Evolutionary conservation across 2,329 filamentous ascomycete genomes (phyloP).

Genomic region (Chrysosporium keratinophilum): DNA sequence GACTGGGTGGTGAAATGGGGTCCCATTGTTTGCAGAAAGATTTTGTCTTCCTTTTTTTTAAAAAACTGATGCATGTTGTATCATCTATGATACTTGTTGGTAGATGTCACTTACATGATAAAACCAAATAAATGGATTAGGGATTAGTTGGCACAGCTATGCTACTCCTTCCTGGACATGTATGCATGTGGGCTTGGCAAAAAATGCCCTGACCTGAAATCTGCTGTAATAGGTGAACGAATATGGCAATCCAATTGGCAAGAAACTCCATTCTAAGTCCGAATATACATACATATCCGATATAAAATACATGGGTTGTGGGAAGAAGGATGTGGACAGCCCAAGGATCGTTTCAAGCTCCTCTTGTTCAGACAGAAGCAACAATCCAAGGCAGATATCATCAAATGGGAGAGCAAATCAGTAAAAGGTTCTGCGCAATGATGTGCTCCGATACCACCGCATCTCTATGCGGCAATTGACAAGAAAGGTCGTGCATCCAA

Average conservation of each 20-base stretch:
- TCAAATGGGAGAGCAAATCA: too few relatives aligned
- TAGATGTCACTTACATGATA: neutral
- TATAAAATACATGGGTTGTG: neutral
- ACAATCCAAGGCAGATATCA: neutral
- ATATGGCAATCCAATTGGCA: neutral
- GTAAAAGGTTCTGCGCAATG: too few relatives aligned
- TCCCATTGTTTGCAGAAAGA: neutral
- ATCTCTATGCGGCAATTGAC: too few relatives aligned
- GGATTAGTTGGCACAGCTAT: neutral
- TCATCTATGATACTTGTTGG: neutral
- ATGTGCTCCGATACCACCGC: too few relatives aligned
- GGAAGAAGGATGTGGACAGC: neutral
- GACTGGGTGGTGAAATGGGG: neutral
- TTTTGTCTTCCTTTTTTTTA: neutral
- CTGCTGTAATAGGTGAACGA: constrained; percentile 5
- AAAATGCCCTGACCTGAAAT: too few relatives aligned
- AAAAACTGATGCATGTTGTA: neutral
- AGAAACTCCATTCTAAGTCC: constrained; percentile 1
- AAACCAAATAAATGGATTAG: neutral
- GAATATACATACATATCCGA: constrained; percentile 9
- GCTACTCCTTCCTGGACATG: too few relatives aligned
- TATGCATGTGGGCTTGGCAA: too few relatives aligned
- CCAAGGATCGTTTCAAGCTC: neutral
- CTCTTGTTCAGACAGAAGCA: neutral
- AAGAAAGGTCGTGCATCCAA: too few relatives aligned